Conservation (phyloP, 106 monocot genomes). For the Xerophyta viscosa region DNA sequence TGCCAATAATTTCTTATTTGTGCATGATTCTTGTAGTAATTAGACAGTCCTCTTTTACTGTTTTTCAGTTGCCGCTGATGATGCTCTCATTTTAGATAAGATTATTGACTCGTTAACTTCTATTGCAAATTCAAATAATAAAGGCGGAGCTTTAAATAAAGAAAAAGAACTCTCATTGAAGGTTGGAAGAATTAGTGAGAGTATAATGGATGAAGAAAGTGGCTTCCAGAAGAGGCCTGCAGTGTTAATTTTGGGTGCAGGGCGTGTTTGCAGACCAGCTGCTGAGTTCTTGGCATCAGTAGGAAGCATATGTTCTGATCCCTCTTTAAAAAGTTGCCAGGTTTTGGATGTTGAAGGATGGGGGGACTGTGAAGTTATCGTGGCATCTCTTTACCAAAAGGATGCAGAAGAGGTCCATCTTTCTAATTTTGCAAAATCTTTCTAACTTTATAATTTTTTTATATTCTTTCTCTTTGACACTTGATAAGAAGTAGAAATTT, state of each 20-base stretch:
- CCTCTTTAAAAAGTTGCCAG: constrained; percentile 12
- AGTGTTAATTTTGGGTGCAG: constrained; percentile 89
- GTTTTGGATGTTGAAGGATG: constrained; percentile 13
- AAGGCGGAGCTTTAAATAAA: constrained; percentile 20
- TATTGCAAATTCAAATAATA: constrained; percentile 34
- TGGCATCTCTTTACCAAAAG: constrained; percentile 79
- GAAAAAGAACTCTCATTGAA: constrained; percentile 44
- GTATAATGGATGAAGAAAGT: constrained; percentile 12
- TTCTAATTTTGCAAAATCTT: neutral
- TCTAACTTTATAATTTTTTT: neutral
- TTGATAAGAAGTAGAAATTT: no score
- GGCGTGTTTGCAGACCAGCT: constrained; percentile 84
- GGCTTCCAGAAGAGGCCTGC: constrained; percentile 19
- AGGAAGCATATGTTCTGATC: constrained; percentile 16
- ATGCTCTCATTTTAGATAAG: constrained; percentile 38
- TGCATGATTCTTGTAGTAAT: neutral
- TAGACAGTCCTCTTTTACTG: constrained; percentile 5
- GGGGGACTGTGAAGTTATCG: constrained; percentile 60
- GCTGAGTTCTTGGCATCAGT: constrained; percentile 66
- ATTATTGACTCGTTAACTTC: constrained; percentile 71
- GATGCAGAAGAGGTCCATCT: constrained; percentile 85
- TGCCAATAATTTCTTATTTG: no score
- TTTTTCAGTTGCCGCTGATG: constrained; percentile 70
- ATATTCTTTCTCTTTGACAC: no score
- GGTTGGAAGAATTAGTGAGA: constrained; percentile 43